Conservation (phyloP, 2,329 filamentous ascomycete genomes). For the Paecilomyces fulvus region DNA sequence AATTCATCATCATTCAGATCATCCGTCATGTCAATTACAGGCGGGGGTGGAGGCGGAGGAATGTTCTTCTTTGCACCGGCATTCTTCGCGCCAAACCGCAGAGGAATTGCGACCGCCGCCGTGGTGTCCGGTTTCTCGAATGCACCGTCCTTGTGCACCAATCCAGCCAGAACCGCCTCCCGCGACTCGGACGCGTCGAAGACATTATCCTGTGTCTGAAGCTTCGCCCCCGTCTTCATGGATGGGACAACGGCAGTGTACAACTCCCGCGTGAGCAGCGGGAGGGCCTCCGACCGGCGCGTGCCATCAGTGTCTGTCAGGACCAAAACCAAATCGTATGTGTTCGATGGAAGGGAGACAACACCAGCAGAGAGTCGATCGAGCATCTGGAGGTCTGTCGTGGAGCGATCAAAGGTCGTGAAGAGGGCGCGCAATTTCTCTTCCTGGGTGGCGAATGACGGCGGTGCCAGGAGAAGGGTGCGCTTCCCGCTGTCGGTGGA, state of each 20-base stretch:
- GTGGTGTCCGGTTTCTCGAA: constrained; percentile 66
- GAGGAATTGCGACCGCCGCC: constrained; percentile 48
- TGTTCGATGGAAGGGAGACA: constrained; percentile 63
- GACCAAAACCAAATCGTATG: constrained; percentile 79
- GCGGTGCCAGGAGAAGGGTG: constrained; percentile 80
- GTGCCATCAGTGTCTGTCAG: constrained; percentile 69
- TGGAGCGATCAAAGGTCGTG: constrained; percentile 61
- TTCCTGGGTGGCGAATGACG: constrained; percentile 79
- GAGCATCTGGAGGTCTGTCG: constrained; percentile 93
- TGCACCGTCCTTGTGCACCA: constrained; percentile 52
- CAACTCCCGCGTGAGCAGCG: constrained; percentile 58
- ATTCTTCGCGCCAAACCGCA: constrained; percentile 55
- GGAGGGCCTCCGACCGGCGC: constrained; percentile 51
- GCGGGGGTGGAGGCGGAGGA: neutral
- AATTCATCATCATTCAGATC: constrained; percentile 69
- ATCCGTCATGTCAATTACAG: constrained; percentile 52
- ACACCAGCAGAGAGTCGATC: constrained; percentile 80
- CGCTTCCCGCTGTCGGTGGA: constrained; percentile 31
- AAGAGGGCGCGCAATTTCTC: constrained; percentile 65
- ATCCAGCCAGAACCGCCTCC: constrained; percentile 78
- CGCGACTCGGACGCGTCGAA: constrained; percentile 51
- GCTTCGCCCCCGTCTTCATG: constrained; percentile 59
- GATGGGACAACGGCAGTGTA: constrained; percentile 61
- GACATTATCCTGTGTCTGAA: constrained; percentile 55
- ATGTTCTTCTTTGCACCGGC: neutral